Conservation (phyloP, 208 protist genomes). For the Trypanosoma brucei region DNA sequence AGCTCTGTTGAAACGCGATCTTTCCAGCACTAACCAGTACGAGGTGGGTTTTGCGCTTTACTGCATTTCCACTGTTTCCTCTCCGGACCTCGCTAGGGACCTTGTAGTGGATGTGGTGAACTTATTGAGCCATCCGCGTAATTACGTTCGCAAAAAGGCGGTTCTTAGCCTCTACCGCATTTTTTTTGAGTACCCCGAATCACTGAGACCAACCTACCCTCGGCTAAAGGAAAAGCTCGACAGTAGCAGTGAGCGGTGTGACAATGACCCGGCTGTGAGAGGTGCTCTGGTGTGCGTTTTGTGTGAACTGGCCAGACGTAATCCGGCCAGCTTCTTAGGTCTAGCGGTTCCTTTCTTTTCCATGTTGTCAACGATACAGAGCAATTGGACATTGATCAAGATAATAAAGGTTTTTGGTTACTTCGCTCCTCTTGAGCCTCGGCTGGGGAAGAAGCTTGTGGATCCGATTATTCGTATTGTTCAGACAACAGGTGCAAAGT, state of each 20-base stretch:
- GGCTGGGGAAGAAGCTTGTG: constrained; percentile 97
- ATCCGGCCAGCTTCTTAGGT: constrained; percentile 97
- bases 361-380: constrained; percentile 90
- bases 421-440: constrained; percentile 94
- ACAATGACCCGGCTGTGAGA: constrained; percentile 88
- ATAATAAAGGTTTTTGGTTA: constrained; percentile 98
- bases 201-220: constrained; percentile 94
- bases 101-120: constrained; percentile 93
- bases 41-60: constrained; percentile 95
- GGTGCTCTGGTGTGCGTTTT: constrained; percentile 96
- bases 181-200: constrained; percentile 96
- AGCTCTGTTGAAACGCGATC: constrained; percentile 96
- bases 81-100: constrained; percentile 93
- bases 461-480: constrained; percentile 96
- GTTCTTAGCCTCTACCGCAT: constrained; percentile 95
- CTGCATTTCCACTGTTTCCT: constrained; percentile 95
- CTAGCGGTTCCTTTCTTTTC: constrained; percentile 96
- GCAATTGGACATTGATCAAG: constrained; percentile 99
- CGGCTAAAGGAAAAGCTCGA: constrained; percentile 96
- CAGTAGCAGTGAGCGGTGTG: constrained; percentile 80
- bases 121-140: constrained; percentile 84
- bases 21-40: constrained; percentile 92
- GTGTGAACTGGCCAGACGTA: constrained; percentile 97
- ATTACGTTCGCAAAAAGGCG: constrained; percentile 95
- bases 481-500: constrained; percentile 94